Conservation (phyloP, 192 early-diverging fungal genomes). For the Coemansia sp. region DNA sequence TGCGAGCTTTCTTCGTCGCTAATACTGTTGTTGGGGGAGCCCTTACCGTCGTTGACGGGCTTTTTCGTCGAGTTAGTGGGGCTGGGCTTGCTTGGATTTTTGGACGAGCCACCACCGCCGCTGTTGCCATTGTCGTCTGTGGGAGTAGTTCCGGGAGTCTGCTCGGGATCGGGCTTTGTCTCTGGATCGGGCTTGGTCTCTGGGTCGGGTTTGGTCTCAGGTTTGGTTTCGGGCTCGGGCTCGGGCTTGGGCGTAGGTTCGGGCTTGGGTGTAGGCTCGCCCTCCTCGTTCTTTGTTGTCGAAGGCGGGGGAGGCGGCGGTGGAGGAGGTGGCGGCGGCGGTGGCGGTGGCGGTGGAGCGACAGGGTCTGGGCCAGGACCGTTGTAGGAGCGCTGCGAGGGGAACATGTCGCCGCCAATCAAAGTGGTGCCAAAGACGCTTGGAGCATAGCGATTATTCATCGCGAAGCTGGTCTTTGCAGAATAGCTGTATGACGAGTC, state of each 20-base stretch:
- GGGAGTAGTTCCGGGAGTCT: neutral
- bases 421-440: conserved; percentile 22
- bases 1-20: neutral
- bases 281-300: neutral
- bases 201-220: too few relatives aligned
- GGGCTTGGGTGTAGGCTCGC: neutral
- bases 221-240: too few relatives aligned
- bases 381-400: conserved; percentile 18
- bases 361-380: conserved; percentile 10
- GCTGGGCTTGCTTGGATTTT: neutral
- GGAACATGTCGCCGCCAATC: conserved; percentile 37
- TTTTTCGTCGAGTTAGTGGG: neutral
- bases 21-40: too few relatives aligned
- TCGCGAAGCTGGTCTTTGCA: conserved; percentile 14
- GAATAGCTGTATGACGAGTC: conserved; percentile 14
- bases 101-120: neutral
- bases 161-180: neutral
- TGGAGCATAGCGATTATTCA: conserved; percentile 10
- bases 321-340: neutral
- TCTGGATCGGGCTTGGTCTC: too few relatives aligned
- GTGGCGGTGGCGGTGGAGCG: neutral
- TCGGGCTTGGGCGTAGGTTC: neutral
- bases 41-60: neutral
- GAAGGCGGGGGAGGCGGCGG: neutral
- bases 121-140: neutral